These are phyloP conservation scores for Sporobolus alterniflorus DNA, from an alignment of 202 grass and related monocot genomes.

Conservation along the genomic window DNA sequence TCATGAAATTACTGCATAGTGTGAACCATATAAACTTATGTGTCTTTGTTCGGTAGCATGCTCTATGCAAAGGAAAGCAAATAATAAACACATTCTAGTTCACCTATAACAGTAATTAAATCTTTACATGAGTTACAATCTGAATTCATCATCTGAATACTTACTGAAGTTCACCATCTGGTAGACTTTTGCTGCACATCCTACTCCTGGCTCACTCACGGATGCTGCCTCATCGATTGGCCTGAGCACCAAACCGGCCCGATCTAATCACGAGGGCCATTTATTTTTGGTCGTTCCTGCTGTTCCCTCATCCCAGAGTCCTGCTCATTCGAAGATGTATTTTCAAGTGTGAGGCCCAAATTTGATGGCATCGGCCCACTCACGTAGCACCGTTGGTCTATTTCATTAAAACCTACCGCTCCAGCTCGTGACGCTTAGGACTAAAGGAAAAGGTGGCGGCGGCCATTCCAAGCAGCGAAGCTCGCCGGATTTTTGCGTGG, in stretches of 20 bases:
- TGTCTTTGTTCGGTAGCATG: neutral
- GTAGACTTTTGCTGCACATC: constrained; percentile 26
- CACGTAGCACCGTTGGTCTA: no score
- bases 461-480: no score
- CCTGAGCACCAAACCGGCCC: neutral
- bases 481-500: no score
- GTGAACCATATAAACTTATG: neutral
- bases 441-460: no score
- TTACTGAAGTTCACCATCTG: neutral
- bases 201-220: constrained; percentile 50
- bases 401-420: no score
- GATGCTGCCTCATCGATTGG: constrained; percentile 32
- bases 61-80: neutral
- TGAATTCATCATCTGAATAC: constrained; percentile 20
- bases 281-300: no score
- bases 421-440: no score
- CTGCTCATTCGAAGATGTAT: no score
- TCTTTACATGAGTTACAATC: constrained; percentile 5
- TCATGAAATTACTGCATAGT: neutral
- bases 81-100: neutral
- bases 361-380: no score
- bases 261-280: no score
- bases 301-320: no score
- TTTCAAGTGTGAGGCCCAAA: no score
- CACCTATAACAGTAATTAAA: neutral